Base-by-base conservation (phyloP, 225 moss, liverwort and hornwort species). In the Lunularia cruciata region DNA sequence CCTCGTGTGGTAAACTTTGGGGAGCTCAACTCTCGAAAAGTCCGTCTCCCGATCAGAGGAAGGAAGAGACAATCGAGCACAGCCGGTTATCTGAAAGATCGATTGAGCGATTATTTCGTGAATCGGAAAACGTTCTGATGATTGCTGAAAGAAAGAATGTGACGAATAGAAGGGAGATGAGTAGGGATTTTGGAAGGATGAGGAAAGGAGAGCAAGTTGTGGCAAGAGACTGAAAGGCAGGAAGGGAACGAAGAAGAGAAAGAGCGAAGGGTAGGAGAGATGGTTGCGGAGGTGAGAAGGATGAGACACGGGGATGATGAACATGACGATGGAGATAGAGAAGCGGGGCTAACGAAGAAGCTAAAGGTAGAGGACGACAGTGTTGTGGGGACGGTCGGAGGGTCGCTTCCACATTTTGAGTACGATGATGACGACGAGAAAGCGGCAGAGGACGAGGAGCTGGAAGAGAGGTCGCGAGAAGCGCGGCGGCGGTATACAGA, bases 401-500 rank as follows among this genome's bases (percentile, higher is more conserved):
- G 67, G 28, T 30, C 51, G 56, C 48, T 78, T 54, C 81, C 80
- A 5, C 57, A 51, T 62, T 78, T 87, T 15, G 81, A 73, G n/a
- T 98, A 98, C 22, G 90, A 79, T 39, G 90, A 83, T 42, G 75
- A 67, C 52, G 79, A 75, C 34, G 69, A 71, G n/a, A 82, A 78
- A 22, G 83, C 87, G 72, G 88, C 82, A 19, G 90, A 95, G 30
- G 87, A 83, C 46, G 92, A 92, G 10, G 84, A 90, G 59, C 87
- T 81, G 57, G 89, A 81, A 15, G 90, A 88, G 56, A 79, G 76
- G 59, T 67, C 73, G 32, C 71, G 75, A 18, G 86, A 80, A 68
- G 82, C 80, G 33, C 49, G 76, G 55, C 87, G 92, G 10, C 87
- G 98, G 3, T 89, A 86, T 53, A 89, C 85, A 19, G 98, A 98